Evolutionary conservation across 495 filamentous ascomycete genomes (phyloP), one percentile per base, ranked within the genome.

Genomic region (Lasiosphaeria ovina): DNA sequence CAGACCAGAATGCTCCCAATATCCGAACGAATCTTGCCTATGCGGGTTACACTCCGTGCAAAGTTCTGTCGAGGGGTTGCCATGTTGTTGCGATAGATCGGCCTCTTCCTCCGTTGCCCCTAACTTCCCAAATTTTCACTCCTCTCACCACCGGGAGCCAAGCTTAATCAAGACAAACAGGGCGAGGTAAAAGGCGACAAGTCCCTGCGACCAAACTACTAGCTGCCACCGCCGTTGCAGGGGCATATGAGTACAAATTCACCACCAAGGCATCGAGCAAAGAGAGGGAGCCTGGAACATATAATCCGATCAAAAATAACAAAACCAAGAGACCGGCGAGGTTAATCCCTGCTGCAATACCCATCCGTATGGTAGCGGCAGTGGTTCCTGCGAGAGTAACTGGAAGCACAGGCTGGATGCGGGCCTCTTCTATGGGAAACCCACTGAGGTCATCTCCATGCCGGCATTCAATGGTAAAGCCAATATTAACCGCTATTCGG

Each of bases 351-450:
- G 66, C 63, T 83, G 66, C 1, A 88, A 59, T 3, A 79, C 77
- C 85, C 86, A 89, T 17, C 82, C 86, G 55, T 83, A 88, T 2
- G 35, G 83, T 74, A 7, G 80, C 71, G 1, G 74, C 71, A 3
- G 61, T 62, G 2, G 76, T 62, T 10, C 78, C 80, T 1, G 81
- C 34, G 3, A 65, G 55, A n/a, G 83, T 59, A 0, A 81, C 50
- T 0, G 82, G 81, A 55, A 79, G 77, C 12, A 82, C 76, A 12
- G 83, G 74, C 57, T 85, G 70, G 35, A 88, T 73, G 24, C 87
- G 80, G 7, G 85, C 86, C 52, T 79, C 77, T 61, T 90, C 87
- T 51, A 90, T 83, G 8, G 87, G 87, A 45, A 88, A 90, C 5
- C 77, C 71, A 3, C 66, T 64, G 14, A 86, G 69, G 55, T 87